Conservation (phyloP, 2,329 filamentous ascomycete species). For the Colletotrichum sp. region DNA sequence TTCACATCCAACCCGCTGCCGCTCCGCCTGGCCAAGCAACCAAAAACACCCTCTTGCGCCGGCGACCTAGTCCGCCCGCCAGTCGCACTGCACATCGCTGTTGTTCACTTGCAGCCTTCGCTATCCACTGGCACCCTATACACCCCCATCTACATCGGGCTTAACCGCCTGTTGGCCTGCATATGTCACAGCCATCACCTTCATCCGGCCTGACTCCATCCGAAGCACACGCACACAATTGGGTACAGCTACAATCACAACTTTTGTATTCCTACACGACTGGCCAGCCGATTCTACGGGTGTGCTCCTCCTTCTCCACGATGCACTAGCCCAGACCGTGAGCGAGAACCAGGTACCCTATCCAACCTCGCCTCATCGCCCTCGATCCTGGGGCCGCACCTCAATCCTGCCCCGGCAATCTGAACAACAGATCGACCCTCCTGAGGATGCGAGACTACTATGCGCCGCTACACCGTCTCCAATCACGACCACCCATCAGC, state of each 20-base stretch:
- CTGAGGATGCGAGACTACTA: background rate
- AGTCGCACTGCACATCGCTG: constrained; percentile 9
- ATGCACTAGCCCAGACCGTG: background rate
- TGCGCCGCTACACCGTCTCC: background rate
- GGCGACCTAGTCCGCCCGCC: background rate
- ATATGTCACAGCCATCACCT: constrained; percentile 2
- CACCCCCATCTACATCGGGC: background rate
- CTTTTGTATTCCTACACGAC: background rate
- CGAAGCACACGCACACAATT: background rate
- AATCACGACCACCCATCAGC: background rate
- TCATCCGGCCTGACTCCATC: background rate
- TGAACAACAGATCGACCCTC: background rate
- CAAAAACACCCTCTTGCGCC: background rate
- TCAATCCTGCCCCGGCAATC: background rate
- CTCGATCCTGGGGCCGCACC: constrained; percentile 7
- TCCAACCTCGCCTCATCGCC: background rate
- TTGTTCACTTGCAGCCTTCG: constrained; percentile 13
- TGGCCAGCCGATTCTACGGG: background rate
- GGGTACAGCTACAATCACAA: background rate
- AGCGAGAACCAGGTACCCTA: background rate
- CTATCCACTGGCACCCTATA: background rate
- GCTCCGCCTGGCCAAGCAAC: background rate
- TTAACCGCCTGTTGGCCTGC: background rate
- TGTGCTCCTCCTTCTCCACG: background rate
- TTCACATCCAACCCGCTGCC: background rate